Conservation (phyloP, 164 flowering plant genomes). For the Macadamia integrifolia region DNA sequence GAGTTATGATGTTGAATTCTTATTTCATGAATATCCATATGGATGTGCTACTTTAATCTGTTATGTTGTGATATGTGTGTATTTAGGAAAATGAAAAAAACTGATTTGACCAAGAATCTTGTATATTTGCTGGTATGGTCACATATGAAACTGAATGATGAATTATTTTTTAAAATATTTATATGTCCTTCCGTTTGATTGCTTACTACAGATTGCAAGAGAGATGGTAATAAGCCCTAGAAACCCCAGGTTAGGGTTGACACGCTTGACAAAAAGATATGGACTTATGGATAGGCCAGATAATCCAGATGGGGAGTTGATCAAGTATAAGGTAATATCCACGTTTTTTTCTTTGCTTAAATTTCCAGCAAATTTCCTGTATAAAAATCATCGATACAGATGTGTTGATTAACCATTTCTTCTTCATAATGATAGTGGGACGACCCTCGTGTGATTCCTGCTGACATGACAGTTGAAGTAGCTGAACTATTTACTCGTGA, state of each 20-base stretch:
- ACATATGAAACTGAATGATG: background rate
- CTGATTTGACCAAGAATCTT: background rate
- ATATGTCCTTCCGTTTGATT: constrained; percentile 2
- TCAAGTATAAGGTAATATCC: constrained; percentile 59
- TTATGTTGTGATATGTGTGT: background rate
- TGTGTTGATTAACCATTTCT: constrained; percentile 7
- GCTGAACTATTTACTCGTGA: constrained; percentile 91
- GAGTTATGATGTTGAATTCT: no score
- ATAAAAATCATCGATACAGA: background rate
- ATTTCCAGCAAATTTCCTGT: background rate
- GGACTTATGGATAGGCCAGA: constrained; percentile 60
- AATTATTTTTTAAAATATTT: background rate
- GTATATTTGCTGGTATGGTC: background rate
- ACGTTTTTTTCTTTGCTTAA: background rate
- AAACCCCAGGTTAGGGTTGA: constrained; percentile 73
- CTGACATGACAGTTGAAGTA: constrained; percentile 77
- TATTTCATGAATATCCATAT: no score
- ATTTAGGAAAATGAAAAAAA: background rate
- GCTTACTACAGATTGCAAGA: constrained; percentile 69
- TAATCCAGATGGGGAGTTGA: constrained; percentile 66
- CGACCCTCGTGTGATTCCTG: constrained; percentile 76
- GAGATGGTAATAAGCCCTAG: constrained; percentile 98
- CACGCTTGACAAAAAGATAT: constrained; percentile 53
- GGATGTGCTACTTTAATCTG: no score
- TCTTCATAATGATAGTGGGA: constrained; percentile 69